phyloP scores from a whole-genome alignment of 1,139 yeast species.

The Hansenula lynferdii region DNA sequence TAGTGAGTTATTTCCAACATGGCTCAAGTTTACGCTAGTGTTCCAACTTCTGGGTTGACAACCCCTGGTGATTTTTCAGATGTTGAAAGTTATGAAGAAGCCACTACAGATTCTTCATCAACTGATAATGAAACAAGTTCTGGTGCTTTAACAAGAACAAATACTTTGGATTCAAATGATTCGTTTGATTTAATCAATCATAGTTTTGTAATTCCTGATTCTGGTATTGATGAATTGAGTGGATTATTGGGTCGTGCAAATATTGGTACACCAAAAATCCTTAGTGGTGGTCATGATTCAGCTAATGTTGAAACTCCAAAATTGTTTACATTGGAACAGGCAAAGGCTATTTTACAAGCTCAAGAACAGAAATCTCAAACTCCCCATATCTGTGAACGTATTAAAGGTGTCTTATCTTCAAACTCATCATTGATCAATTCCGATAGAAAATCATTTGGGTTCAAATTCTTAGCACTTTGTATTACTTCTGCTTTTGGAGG shows the following conservation, averaged over 20 bases:
- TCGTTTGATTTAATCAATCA: too few species aligned
- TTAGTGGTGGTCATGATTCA: background rate
- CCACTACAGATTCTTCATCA: too few species aligned
- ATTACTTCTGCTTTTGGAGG: slow-evolving; percentile 13
- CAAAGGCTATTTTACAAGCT: background rate
- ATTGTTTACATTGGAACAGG: background rate
- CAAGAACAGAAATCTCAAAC: background rate
- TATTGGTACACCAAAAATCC: background rate
- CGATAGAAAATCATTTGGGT: slow-evolving; percentile 4
- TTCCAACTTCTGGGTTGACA: background rate
- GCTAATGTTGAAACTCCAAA: background rate
- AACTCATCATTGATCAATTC: background rate
- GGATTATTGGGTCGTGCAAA: background rate
- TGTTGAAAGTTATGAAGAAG: too few species aligned
- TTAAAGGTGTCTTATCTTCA: background rate
- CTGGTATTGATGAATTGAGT: background rate
- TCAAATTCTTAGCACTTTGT: slow-evolving; percentile 7
- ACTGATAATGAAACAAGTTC: background rate
- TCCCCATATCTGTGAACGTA: background rate
- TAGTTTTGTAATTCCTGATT: background rate
- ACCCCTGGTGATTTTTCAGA: slow-evolving; percentile 2
- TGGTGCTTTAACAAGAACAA: background rate
- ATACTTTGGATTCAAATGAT: background rate
- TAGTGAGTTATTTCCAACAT: too few species aligned
- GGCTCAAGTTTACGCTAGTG: too few species aligned